phyloP scores from a whole-genome alignment of 805 yeast genomes.

The Lipomyces mesembrius region DNA sequence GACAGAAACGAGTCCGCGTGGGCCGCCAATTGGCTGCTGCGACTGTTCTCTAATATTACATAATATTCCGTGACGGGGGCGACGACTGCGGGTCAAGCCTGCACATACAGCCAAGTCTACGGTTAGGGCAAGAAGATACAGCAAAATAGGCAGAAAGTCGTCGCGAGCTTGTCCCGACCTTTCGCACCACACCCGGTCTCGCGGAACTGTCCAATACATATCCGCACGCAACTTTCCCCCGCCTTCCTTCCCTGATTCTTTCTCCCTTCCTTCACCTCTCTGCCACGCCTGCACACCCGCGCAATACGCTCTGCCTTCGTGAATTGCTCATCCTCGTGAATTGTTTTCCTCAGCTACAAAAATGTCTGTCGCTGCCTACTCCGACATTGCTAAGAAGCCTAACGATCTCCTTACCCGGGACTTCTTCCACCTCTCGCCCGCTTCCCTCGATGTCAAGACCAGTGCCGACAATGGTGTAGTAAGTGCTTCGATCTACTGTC shows the following conservation, averaged over 20 bases:
- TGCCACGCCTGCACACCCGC: not conserved
- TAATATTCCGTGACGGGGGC: not conserved
- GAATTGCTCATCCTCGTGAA: not conserved
- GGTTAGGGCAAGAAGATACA: not conserved
- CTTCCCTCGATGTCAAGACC: conserved; percentile 86
- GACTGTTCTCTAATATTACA: not conserved
- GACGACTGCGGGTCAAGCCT: not conserved
- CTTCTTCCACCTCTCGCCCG: conserved; percentile 89
- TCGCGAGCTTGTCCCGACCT: not conserved
- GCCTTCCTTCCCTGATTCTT: not conserved
- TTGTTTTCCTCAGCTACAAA: conserved; percentile 26
- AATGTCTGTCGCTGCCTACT: conserved; percentile 87
- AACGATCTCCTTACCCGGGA: conserved; percentile 89
- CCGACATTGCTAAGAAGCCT: conserved; percentile 90
- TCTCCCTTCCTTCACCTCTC: not conserved
- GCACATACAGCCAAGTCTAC: not conserved
- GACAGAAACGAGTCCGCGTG: not conserved
- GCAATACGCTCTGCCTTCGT: not conserved
- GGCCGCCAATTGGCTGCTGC: not conserved
- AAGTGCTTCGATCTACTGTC: conserved; percentile 10
- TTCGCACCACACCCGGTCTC: not conserved
- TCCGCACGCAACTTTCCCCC: no score
- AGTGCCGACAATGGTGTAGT: conserved; percentile 93
- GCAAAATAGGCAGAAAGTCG: not conserved
- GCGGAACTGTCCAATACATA: not conserved